A percentile compares a stretch with the other conserved stretches of the same genome.
Conservation (phyloP, 1,139 yeast species). For the Saccharomyces hybrid region DNA sequence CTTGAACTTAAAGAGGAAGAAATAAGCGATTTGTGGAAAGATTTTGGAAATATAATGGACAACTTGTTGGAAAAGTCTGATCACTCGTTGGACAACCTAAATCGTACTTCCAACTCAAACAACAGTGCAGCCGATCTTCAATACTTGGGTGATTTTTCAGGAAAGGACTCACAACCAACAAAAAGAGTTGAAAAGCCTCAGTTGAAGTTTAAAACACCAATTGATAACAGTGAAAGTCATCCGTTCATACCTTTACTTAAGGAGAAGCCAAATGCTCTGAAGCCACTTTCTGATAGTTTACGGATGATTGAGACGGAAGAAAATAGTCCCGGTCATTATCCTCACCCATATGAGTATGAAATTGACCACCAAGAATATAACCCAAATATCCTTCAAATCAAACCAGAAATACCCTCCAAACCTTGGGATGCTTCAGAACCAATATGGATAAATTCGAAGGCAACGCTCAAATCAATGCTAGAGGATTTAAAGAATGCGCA, state of each 20-base stretch:
- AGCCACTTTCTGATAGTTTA: constrained; percentile 46
- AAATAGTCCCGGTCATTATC: constrained; percentile 51
- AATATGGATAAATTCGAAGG: constrained; percentile 62
- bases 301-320: constrained; percentile 37
- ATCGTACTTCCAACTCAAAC: constrained; percentile 13
- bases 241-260: constrained; percentile 74
- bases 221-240: constrained; percentile 59
- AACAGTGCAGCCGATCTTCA: constrained; percentile 28
- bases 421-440: constrained; percentile 65
- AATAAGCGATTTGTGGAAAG: constrained; percentile 51
- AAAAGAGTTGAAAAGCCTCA: constrained; percentile 64
- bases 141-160: constrained; percentile 43
- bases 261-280: constrained; percentile 62
- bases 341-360: constrained; percentile 78
- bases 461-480: constrained; percentile 48
- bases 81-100: constrained; percentile 46
- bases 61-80: constrained; percentile 68
- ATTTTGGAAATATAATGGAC: constrained; percentile 58
- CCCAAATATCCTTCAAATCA: constrained; percentile 39
- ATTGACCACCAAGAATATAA: constrained; percentile 70
- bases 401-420: constrained; percentile 47
- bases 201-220: constrained; percentile 43
- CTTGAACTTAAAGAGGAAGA: constrained; percentile 38
- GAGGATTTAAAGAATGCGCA: constrained; percentile 41
- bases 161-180: constrained; percentile 15